A percentile compares a stretch with the other conserved stretches of the same genome.
These are phyloP conservation scores for Pinus taeda DNA, from an alignment of 75 land plant species.

Conservation along the genomic window DNA sequence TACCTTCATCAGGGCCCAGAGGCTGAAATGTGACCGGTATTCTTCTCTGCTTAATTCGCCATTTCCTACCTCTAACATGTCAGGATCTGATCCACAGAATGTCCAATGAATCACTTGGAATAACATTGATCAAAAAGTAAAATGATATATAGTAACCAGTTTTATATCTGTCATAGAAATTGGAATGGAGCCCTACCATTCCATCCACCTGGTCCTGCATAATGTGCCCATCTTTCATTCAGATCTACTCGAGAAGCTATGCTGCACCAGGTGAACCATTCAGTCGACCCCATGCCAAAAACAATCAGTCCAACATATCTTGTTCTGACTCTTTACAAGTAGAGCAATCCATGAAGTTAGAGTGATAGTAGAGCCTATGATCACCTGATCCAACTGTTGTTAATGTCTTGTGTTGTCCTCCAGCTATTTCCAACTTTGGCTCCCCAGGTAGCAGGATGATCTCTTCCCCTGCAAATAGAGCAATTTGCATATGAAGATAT, in stretches of 20 bases:
- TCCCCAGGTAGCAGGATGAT: conserved; percentile 65
- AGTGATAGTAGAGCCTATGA: neutral
- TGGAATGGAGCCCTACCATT: conserved; percentile 23
- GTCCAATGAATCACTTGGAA: neutral
- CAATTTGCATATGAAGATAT: neutral
- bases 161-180: neutral
- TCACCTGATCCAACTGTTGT: conserved; percentile 38
- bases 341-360: neutral
- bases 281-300: neutral
- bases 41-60: conserved; percentile 81
- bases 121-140: neutral
- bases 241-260: conserved; percentile 28
- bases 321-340: too few species aligned
- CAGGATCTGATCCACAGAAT: conserved; percentile 63
- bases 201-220: conserved; percentile 55
- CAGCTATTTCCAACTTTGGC: conserved; percentile 39
- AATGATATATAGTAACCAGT: neutral
- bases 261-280: conserved; percentile 35
- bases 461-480: conserved; percentile 56
- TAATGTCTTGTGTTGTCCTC: conserved; percentile 46
- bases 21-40: conserved; percentile 78
- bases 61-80: conserved; percentile 94
- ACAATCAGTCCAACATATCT: neutral
- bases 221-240: conserved; percentile 45
- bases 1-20: conserved; percentile 87